These are phyloP conservation scores for Oxyria digyna DNA, from an alignment of 148 eudicot species.

Conservation along the genomic window DNA sequence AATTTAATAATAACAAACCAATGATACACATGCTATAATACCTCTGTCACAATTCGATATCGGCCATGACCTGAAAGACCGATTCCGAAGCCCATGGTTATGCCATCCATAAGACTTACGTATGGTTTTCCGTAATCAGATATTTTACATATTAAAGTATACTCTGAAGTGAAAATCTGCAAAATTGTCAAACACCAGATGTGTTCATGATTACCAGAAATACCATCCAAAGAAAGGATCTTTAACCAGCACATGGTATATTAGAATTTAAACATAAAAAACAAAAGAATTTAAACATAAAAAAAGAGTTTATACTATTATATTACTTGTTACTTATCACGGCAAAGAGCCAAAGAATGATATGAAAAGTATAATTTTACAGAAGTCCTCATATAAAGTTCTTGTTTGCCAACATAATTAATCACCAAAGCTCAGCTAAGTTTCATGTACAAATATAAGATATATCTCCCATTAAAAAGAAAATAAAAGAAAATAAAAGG, in stretches of 20 bases:
- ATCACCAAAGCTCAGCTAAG: not conserved
- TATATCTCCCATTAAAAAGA: not conserved
- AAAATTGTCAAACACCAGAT: not conserved
- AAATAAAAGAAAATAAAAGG: not conserved
- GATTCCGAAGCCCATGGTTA: constrained; percentile 96
- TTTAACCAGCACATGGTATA: not conserved
- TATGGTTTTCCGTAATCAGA: constrained; percentile 80
- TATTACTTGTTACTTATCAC: not conserved
- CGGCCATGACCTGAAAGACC: constrained; percentile 96
- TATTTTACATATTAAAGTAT: constrained; percentile 83
- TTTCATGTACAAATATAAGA: not conserved
- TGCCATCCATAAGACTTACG: constrained; percentile 90
- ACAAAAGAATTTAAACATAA: not conserved
- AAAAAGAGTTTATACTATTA: not conserved
- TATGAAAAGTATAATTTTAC: not conserved
- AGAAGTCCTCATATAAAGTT: not conserved
- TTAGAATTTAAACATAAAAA: not conserved
- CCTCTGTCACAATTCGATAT: constrained; percentile 89
- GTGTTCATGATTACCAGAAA: not conserved
- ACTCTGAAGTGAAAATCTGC: constrained; percentile 88
- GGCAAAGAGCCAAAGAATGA: not conserved
- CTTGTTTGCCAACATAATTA: not conserved
- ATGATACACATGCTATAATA: constrained; percentile 11
- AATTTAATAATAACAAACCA: not conserved
- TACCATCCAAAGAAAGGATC: not conserved